phyloP scores from a whole-genome alignment of 148 eudicot genomes.

The Rhododendron henanense region DNA sequence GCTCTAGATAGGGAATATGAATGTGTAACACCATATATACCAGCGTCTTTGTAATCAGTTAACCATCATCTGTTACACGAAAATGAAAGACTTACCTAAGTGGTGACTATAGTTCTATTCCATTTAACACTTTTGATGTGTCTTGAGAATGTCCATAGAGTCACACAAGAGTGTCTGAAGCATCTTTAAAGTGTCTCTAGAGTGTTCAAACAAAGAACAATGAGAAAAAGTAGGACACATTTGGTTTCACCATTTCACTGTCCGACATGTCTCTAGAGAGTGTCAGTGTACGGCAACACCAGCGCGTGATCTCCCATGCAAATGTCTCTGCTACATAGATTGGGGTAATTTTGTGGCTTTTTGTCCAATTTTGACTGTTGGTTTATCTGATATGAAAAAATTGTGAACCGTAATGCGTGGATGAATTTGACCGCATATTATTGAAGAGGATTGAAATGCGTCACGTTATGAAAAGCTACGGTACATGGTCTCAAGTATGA shows the following conservation, averaged over 20 bases:
- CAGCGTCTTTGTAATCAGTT: background rate
- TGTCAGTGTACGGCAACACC: background rate
- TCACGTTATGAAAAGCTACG: background rate
- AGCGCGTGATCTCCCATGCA: background rate
- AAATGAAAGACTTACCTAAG: background rate
- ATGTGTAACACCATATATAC: background rate
- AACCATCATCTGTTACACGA: background rate
- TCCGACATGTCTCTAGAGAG: background rate
- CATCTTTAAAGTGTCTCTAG: background rate
- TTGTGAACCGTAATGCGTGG: background rate
- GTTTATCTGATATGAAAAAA: background rate
- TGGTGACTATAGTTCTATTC: background rate
- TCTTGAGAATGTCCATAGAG: background rate
- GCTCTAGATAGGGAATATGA: background rate
- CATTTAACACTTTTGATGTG: background rate
- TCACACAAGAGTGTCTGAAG: background rate
- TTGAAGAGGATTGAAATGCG: background rate
- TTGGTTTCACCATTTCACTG: background rate
- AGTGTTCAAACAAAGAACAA: background rate
- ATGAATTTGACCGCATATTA: background rate
- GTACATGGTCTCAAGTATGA: background rate
- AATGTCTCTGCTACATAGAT: background rate
- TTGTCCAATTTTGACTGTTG: background rate
- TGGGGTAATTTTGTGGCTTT: background rate
- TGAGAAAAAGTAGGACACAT: background rate